Evolutionary conservation across 2,329 filamentous ascomycete genomes (phyloP).

Genomic region (Colletotrichum sp.): DNA sequence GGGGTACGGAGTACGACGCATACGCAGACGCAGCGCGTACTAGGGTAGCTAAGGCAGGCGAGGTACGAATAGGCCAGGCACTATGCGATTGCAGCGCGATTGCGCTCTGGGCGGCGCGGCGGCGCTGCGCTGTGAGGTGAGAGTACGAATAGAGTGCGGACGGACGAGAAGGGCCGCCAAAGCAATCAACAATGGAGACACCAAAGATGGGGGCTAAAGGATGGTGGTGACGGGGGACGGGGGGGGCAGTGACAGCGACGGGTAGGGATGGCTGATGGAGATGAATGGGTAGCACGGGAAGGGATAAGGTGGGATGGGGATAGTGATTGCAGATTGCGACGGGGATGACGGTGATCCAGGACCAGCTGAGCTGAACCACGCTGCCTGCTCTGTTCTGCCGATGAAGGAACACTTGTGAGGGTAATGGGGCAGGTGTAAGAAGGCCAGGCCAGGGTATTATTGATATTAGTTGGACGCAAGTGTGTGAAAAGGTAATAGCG

Average conservation of each 20-base stretch:
- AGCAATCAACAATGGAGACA: background rate
- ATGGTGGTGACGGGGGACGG: background rate
- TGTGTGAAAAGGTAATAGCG: background rate
- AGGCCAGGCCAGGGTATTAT: background rate
- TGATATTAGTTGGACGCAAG: background rate
- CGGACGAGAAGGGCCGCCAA: background rate
- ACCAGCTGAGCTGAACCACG: background rate
- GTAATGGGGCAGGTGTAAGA: background rate
- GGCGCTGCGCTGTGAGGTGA: background rate
- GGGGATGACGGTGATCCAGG: constrained; percentile 7
- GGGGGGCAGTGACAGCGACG: background rate
- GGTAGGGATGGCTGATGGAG: background rate
- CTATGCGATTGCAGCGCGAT: background rate
- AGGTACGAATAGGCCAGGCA: background rate
- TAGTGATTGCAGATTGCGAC: background rate
- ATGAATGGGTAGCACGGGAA: background rate
- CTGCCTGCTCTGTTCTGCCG: background rate
- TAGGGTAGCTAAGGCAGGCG: background rate
- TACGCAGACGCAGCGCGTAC: background rate
- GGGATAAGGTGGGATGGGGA: background rate
- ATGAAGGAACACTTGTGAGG: background rate
- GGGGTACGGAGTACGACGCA: background rate
- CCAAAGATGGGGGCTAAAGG: background rate
- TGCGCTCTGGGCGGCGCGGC: background rate
- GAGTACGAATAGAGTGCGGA: background rate